Percentiles rank a stretch among this genome's conserved stretches.
phyloP scores from a whole-genome alignment of 2,329 filamentous ascomycete species.

The Aspergillus chevalieri region DNA sequence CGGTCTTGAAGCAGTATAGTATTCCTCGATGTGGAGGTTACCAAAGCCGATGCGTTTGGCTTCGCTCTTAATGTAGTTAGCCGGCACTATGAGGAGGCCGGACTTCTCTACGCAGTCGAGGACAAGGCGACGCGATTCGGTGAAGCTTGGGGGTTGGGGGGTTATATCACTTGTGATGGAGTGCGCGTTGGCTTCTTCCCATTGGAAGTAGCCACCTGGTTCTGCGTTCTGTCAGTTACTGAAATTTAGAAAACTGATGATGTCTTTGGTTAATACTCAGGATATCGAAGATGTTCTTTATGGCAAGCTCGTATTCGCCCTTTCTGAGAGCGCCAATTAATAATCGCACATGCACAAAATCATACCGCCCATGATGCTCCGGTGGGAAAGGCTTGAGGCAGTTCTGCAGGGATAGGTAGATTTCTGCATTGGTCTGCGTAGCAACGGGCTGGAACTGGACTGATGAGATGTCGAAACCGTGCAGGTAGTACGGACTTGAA shows the following conservation, averaged over 20 bases:
- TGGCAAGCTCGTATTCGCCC: constrained; percentile 11
- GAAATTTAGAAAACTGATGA: not conserved
- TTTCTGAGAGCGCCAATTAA: constrained; percentile 21
- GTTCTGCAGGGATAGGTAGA: constrained; percentile 19
- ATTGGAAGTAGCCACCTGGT: constrained; percentile 22
- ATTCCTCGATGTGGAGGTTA: constrained; percentile 7
- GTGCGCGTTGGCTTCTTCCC: constrained; percentile 19
- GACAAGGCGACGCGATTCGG: constrained; percentile 5
- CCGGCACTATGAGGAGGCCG: constrained; percentile 7
- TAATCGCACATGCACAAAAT: constrained; percentile 26
- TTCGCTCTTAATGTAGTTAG: constrained; percentile 9
- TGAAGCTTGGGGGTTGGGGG: constrained; percentile 6
- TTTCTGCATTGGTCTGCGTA: constrained; percentile 1
- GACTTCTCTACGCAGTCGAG: constrained; percentile 10
- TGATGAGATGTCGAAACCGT: constrained; percentile 28
- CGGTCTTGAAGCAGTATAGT: constrained; percentile 9
- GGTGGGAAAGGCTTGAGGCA: constrained; percentile 19
- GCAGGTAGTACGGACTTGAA: constrained; percentile 8
- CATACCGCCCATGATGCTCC: constrained; percentile 22
- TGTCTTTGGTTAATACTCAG: constrained; percentile 17
- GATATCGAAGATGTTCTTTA: constrained; percentile 21
- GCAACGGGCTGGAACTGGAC: constrained; percentile 18
- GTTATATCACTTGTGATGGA: constrained; percentile 11
- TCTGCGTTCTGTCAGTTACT: constrained; percentile 5
- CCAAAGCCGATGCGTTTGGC: constrained; percentile 3